Conservation (phyloP, 2,329 filamentous ascomycete species). For the Alternaria longipes region DNA sequence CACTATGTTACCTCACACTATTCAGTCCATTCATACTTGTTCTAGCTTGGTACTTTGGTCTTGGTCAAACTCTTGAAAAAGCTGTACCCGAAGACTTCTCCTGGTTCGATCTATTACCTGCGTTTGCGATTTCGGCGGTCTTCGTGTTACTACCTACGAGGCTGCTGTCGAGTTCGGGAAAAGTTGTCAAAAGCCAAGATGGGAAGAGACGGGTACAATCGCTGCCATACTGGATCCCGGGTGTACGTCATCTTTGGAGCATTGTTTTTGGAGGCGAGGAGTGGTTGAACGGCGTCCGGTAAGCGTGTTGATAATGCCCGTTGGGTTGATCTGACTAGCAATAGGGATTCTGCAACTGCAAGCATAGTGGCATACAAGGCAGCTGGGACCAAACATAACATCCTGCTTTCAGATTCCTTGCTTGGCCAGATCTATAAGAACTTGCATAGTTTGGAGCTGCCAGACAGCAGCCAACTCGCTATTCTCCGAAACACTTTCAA, state of each 20-base stretch:
- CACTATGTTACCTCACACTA: slow-evolving; percentile 42
- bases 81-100: slow-evolving; percentile 36
- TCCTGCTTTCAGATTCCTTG: slow-evolving; percentile 61
- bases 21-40: slow-evolving; percentile 42
- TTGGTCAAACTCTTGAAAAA: slow-evolving; percentile 28
- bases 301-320: slow-evolving; percentile 4
- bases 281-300: slow-evolving; percentile 58
- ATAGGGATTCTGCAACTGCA: slow-evolving; percentile 48
- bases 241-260: slow-evolving; percentile 64
- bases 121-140: slow-evolving; percentile 40
- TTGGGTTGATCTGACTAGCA: slow-evolving; percentile 16
- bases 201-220: slow-evolving; percentile 56
- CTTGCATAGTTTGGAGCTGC: slow-evolving; percentile 27
- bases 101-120: slow-evolving; percentile 41
- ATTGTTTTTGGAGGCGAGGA: slow-evolving; percentile 56
- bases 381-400: slow-evolving; percentile 60
- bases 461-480: slow-evolving; percentile 30
- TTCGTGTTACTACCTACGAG: slow-evolving; percentile 43
- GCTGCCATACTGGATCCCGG: slow-evolving; percentile 68
- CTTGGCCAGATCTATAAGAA: slow-evolving; percentile 44
- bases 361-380: slow-evolving; percentile 61
- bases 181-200: slow-evolving; percentile 29
- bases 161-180: slow-evolving; percentile 35
- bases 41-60: slow-evolving; percentile 34
- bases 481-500: slow-evolving; percentile 42